phyloP scores from a whole-genome alignment of 345 rosid species.

The Acer campestre region DNA sequence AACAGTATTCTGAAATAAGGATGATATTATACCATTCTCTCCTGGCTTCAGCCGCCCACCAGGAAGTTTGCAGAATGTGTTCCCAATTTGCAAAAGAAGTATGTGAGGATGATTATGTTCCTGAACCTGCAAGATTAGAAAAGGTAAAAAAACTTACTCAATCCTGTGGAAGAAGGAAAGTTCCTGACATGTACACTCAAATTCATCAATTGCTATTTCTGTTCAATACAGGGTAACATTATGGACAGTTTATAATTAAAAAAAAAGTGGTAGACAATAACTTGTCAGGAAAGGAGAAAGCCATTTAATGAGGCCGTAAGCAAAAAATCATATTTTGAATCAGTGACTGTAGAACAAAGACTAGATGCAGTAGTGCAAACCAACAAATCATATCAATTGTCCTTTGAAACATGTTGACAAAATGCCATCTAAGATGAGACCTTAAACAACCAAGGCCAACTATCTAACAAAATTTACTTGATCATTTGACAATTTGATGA shows the following conservation, averaged over 20 bases:
- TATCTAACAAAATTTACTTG: background rate
- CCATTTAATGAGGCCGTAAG: background rate
- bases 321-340: background rate
- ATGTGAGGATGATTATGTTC: slow-evolving; percentile 98
- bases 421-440: background rate
- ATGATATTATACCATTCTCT: slow-evolving; percentile 70
- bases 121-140: slow-evolving; percentile 70
- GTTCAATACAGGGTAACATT: background rate
- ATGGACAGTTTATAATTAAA: background rate
- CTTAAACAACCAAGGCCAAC: background rate
- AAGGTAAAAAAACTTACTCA: background rate
- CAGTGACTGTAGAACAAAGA: background rate
- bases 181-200: background rate
- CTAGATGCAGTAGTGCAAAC: background rate
- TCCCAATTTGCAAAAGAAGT: slow-evolving; percentile 95
- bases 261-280: background rate
- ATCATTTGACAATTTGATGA: background rate
- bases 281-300: background rate
- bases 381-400: background rate
- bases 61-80: slow-evolving; percentile 98
- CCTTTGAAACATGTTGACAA: background rate
- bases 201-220: background rate
- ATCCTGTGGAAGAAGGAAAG: background rate
- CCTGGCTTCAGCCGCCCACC: slow-evolving; percentile 98
- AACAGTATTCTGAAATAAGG: background rate